Base-by-base conservation (phyloP, 2,329 filamentous ascomycete species). In the Aspergillus fructus region DNA sequence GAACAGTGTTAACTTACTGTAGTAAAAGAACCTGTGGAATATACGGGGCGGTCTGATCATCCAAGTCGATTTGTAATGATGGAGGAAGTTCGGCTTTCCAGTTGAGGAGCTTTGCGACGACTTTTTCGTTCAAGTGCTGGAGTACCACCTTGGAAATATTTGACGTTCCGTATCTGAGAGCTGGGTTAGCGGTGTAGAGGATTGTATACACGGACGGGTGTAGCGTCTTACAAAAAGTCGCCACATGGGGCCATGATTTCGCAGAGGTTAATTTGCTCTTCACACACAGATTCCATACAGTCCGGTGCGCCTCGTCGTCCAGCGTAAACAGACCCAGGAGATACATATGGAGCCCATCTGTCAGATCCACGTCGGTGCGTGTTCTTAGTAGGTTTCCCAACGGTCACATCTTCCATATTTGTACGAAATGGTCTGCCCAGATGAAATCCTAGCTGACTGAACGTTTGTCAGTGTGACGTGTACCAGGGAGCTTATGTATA, bases 181-280 rank as follows among this genome's bases (percentile, higher is more conserved):
- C 0, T 3, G 15, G 17, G 30, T 50, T 19, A 50, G 33, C 21
- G 34, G 21, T n/a, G 9, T 41, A 11, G 8, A 11, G 21, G 15
- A 21, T 30, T 23, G 19, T 30, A 8, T 21, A 17, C 13, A 23
- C 11, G 13, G 23, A 23, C 11, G 13, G 23, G 6, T 5, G 45
- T 5, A 30, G 12, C 21, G n/a, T 46, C 60, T 53, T 55, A 69
- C 65, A 74, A 59, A 27, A 71, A 62, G 41, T 72, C 64, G 7
- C 67, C 65, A 6, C 68, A 64, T 2, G 70, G 66, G 11, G 65
- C 66, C 61, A 72, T 70, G 2, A 68, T 63, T 37, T 74, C 70
- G 55, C 69, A 72, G 2, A 74, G 64, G 7, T 59, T 58, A 1
- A 73, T 59, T 34, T 65, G 45, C 3, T 61, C 56, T 40, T 60